Percentiles rank a stretch among this genome's conserved stretches.
Evolutionary conservation across 345 rosid genomes (phyloP).

Genomic region (Dovyalis caffra): DNA sequence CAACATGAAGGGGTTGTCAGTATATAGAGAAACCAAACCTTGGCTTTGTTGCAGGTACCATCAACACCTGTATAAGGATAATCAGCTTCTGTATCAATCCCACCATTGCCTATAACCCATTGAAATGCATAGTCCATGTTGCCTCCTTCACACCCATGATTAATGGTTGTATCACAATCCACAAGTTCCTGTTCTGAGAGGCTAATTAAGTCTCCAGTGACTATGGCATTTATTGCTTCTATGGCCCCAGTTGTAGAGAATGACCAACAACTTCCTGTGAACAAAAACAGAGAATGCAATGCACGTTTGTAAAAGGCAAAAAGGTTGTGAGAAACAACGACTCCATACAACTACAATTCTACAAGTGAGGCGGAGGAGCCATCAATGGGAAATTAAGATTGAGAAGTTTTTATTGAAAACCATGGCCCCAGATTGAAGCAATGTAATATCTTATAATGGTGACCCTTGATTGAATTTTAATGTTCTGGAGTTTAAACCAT

Average conservation of each 20-base stretch:
- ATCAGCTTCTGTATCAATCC: slow-evolving; percentile 56
- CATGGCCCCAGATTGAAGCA: too few species aligned
- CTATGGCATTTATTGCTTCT: slow-evolving; percentile 66
- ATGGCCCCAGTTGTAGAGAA: slow-evolving; percentile 71
- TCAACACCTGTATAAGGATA: slow-evolving; percentile 58
- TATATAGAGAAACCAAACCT: slow-evolving; percentile 32
- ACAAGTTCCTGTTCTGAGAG: slow-evolving; percentile 74
- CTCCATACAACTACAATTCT: too few species aligned
- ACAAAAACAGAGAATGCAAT: too few species aligned
- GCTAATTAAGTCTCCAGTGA: slow-evolving; percentile 51
- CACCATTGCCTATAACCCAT: slow-evolving; percentile 67
- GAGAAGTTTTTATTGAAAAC: too few species aligned
- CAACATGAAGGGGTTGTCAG: background rate
- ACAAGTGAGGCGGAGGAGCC: too few species aligned
- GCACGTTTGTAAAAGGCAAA: too few species aligned
- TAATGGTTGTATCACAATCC: slow-evolving; percentile 58
- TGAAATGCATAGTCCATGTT: slow-evolving; percentile 76
- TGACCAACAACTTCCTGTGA: slow-evolving; percentile 75
- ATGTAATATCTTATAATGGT: too few species aligned
- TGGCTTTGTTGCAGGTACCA: slow-evolving; percentile 55
- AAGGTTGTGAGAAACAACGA: too few species aligned
- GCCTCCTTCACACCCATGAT: slow-evolving; percentile 69
- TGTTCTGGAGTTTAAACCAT: too few species aligned
- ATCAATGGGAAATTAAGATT: too few species aligned
- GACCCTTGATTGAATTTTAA: too few species aligned